Evolutionary conservation across 2,329 filamentous ascomycete genomes (phyloP).

Genomic region (Colletotrichum siamense): DNA sequence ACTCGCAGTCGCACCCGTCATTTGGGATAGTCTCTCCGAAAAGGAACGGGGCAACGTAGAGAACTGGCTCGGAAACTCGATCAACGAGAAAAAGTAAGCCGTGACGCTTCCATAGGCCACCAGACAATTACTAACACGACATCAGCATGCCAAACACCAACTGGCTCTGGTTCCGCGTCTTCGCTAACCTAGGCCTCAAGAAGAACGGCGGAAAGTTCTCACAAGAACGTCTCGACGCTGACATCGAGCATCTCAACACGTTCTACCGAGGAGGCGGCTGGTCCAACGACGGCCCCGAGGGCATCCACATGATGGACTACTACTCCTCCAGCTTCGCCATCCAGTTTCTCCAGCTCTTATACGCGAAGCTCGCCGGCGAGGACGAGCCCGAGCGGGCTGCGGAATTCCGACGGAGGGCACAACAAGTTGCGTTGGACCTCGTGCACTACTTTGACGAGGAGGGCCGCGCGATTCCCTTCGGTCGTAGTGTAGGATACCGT

Average conservation of each 20-base stretch:
- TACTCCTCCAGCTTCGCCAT: constrained; percentile 86
- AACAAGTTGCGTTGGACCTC: constrained; percentile 71
- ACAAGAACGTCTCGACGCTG: constrained; percentile 71
- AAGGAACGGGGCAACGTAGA: constrained; percentile 71
- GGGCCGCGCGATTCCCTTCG: constrained; percentile 77
- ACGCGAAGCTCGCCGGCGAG: constrained; percentile 72
- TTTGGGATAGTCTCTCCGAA: constrained; percentile 71
- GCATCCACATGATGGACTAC: constrained; percentile 85
- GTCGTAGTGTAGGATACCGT: constrained; percentile 79
- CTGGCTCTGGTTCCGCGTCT: constrained; percentile 85
- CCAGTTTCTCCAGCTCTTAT: constrained; percentile 79
- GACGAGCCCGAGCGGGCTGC: constrained; percentile 69
- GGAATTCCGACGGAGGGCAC: constrained; percentile 73
- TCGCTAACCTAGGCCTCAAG: constrained; percentile 79
- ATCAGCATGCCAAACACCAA: constrained; percentile 72
- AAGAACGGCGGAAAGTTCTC: constrained; percentile 77
- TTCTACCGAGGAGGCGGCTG: constrained; percentile 85
- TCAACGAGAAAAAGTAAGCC: constrained; percentile 75
- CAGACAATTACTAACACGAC: not conserved
- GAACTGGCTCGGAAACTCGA: constrained; percentile 73
- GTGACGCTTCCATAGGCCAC: not conserved
- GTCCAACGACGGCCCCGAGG: constrained; percentile 82
- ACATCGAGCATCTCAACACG: constrained; percentile 79
- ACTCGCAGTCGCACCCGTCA: constrained; percentile 68
- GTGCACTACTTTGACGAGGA: constrained; percentile 78